phyloP scores from a whole-genome alignment of 2,329 filamentous ascomycete genomes.

The Aspergillus floridensis region DNA sequence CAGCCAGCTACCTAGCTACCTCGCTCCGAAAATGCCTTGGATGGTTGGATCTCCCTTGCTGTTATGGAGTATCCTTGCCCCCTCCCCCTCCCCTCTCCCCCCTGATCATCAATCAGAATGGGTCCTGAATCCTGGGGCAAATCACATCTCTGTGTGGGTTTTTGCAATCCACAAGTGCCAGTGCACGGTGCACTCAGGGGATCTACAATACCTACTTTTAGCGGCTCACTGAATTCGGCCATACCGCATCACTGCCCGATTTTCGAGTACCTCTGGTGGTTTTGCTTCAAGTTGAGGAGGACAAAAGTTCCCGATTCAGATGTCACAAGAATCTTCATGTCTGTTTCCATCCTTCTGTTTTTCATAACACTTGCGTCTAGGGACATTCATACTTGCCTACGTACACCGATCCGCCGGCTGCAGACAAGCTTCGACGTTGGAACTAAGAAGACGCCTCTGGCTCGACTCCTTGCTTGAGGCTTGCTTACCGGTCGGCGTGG shows the following conservation, averaged over 20 bases:
- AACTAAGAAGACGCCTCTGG: background rate
- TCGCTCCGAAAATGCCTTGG: background rate
- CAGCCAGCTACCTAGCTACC: background rate
- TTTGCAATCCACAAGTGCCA: background rate
- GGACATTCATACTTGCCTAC: too few species aligned
- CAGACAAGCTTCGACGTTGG: constrained; percentile 3
- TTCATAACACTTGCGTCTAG: background rate
- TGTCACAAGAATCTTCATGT: background rate
- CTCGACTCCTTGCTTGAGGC: constrained; percentile 9
- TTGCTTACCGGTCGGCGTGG: constrained; percentile 1
- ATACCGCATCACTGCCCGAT: background rate
- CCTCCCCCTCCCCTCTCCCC: background rate
- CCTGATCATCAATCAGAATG: constrained; percentile 7
- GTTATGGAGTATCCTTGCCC: background rate
- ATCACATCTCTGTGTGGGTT: background rate
- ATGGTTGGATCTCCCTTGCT: background rate
- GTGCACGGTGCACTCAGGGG: constrained; percentile 1
- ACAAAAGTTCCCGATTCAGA: too few species aligned
- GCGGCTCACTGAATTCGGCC: constrained; percentile 1
- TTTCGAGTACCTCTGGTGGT: too few species aligned
- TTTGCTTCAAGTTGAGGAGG: too few species aligned
- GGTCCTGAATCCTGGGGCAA: background rate
- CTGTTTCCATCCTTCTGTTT: background rate
- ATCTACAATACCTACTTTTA: background rate
- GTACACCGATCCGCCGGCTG: background rate